phyloP scores from a whole-genome alignment of 2,329 filamentous ascomycete species.

The Cadophora luteo-olivacea region DNA sequence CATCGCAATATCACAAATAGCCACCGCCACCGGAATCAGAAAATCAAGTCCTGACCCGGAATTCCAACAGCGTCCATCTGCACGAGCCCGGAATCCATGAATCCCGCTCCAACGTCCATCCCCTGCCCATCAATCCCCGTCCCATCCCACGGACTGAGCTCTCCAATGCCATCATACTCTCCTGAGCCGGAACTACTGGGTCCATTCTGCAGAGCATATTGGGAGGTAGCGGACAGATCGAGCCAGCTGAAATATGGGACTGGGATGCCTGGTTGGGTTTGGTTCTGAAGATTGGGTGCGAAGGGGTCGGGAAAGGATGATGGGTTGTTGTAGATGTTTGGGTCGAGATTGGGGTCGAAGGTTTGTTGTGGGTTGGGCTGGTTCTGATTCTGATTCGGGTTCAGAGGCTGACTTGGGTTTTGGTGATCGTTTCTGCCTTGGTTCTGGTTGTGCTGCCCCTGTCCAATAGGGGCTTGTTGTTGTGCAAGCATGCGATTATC shows the following conservation, averaged over 20 bases:
- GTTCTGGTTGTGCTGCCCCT: background rate
- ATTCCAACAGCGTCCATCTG: background rate
- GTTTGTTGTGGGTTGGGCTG: background rate
- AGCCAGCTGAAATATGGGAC: constrained; percentile 40
- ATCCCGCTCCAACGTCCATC: background rate
- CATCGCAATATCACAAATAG: too few relatives aligned
- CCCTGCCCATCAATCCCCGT: constrained; percentile 1
- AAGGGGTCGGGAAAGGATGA: constrained; percentile 3
- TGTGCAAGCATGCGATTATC: constrained; percentile 19
- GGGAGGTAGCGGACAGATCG: constrained; percentile 42
- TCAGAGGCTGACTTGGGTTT: background rate
- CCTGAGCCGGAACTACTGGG: constrained; percentile 6
- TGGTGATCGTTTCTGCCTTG: background rate
- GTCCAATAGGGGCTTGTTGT: background rate
- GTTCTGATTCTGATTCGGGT: background rate
- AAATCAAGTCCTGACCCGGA: constrained; percentile 1
- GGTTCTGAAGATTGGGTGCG: constrained; percentile 1
- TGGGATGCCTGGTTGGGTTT: background rate
- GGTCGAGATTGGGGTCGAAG: constrained; percentile 20
- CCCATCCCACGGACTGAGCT: constrained; percentile 17
- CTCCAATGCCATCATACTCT: constrained; percentile 14
- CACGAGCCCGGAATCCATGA: background rate
- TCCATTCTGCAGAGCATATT: constrained; percentile 43
- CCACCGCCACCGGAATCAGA: background rate
- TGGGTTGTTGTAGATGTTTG: background rate